These are phyloP conservation scores for Tardiomyces blankii DNA, from an alignment of 1,139 yeast genomes.

Conservation along the genomic window DNA sequence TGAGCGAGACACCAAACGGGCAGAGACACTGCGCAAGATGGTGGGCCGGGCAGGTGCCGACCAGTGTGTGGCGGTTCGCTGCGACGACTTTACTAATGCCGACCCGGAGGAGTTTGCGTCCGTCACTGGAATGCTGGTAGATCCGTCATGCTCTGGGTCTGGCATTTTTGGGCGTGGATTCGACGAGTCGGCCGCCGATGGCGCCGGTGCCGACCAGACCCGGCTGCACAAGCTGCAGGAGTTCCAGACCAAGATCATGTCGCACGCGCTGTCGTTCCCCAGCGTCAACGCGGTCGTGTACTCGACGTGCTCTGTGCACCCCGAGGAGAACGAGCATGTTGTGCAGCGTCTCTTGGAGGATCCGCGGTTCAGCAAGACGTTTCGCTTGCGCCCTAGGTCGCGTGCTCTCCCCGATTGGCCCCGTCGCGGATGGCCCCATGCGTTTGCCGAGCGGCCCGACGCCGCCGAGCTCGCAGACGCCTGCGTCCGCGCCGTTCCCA, in stretches of 20 bases:
- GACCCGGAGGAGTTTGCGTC: conserved; percentile 50
- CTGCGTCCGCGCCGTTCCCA: conserved; percentile 76
- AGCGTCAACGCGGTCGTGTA: conserved; percentile 70
- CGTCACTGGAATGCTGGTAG: conserved; percentile 78
- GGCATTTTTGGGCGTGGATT: conserved; percentile 89
- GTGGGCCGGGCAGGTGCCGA: conserved; percentile 64
- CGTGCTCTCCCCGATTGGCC: conserved; percentile 77
- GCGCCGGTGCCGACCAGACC: conserved; percentile 27
- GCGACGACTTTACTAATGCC: conserved; percentile 71
- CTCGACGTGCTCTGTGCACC: conserved; percentile 90
- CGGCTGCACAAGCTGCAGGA: conserved; percentile 66
- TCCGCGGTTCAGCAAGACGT: conserved; percentile 41
- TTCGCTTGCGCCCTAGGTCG: conserved; percentile 56
- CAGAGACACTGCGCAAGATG: conserved; percentile 67
- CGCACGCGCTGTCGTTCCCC: conserved; percentile 81
- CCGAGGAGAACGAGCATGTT: conserved; percentile 87
- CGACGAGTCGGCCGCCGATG: conserved; percentile 29
- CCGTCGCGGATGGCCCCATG: conserved; percentile 66
- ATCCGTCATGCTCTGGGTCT: conserved; percentile 96
- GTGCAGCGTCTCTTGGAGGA: conserved; percentile 68
- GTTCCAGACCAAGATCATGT: conserved; percentile 78
- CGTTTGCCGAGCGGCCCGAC: conserved; percentile 41
- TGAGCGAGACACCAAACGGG: conserved; percentile 71
- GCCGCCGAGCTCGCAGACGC: conserved; percentile 58
- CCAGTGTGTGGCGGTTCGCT: conserved; percentile 53